Conservation (phyloP, 2,329 filamentous ascomycete genomes). For the Fusarium papillatum region DNA sequence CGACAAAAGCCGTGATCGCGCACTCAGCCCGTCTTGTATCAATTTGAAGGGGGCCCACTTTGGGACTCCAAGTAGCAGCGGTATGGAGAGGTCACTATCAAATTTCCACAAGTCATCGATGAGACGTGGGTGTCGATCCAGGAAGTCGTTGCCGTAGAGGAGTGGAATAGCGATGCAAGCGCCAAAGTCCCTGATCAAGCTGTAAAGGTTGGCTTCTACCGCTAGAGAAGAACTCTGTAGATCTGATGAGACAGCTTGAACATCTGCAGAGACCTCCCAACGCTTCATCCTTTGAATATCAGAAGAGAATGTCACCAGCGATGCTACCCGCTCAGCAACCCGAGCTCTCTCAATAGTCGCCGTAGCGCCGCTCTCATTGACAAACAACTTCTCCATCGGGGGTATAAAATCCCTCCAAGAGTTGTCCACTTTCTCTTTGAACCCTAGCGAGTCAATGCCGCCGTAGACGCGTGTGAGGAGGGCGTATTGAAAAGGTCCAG, state of each 20-base stretch:
- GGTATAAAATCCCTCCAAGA: constrained; percentile 7
- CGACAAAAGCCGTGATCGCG: constrained; percentile 24
- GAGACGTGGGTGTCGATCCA: constrained; percentile 22
- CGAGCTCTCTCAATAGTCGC: constrained; percentile 29
- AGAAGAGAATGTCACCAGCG: constrained; percentile 30
- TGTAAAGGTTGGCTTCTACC: constrained; percentile 26
- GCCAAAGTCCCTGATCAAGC: constrained; percentile 36
- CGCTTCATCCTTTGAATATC: constrained; percentile 15
- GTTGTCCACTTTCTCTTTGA: neutral
- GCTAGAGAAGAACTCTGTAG: neutral
- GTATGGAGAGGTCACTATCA: constrained; percentile 37
- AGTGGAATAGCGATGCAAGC: constrained; percentile 39
- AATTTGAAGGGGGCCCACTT: constrained; percentile 33
- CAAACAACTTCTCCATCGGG: constrained; percentile 32
- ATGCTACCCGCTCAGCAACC: constrained; percentile 23
- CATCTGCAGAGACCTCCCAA: constrained; percentile 35
- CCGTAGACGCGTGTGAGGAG: constrained; percentile 31
- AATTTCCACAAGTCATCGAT: constrained; percentile 41
- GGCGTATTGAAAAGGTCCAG: constrained; percentile 8
- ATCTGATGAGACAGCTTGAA: constrained; percentile 9
- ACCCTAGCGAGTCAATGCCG: neutral
- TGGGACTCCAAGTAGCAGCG: constrained; percentile 38
- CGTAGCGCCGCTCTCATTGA: constrained; percentile 37
- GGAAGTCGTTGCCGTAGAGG: constrained; percentile 38
- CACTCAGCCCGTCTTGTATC: constrained; percentile 32